Base-by-base conservation (phyloP, 441 rosid genomes). In the Jatropha multifida region DNA sequence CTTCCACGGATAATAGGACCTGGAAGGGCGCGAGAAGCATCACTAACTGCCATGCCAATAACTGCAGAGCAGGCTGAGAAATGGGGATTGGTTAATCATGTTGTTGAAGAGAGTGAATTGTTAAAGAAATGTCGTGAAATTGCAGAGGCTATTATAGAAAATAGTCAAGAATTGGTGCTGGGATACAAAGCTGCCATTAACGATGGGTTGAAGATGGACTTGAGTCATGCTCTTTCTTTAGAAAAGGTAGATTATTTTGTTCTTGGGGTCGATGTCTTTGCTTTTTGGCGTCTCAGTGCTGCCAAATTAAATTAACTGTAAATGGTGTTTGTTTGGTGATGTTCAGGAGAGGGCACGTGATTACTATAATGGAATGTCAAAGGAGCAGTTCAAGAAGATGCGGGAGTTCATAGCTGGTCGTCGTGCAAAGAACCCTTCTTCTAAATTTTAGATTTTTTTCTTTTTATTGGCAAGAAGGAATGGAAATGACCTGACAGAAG, bases 331-430 rank as follows among this genome's bases (percentile, higher is more conserved):
- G 1, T 42, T 69, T 10, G 15, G 32, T 68, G 38, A 20, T 59
- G 5, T 81, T 42, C 80, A 95, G 99, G 95, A 92, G 79, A 83
- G 95, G 79, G 99, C 90, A 75, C 91, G 90, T 51, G 86, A 83
- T 6, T 93, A 88, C 58, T 95, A 93, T 82, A 72, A 55, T 32
- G 94, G 97, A 65, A 93, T 95, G 97, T 87, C 90, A 0, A 90
- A 89, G 75, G 98, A 92, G 72, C 97, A 92, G 71, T 95, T 95
- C 75, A 87, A 87, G 97, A 93, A 92, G 87, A 92, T 95, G 99
- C 96, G 90, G 71, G 90, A 91, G 78, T 94, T 93, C 80, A 89
- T 94, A 65, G 90, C 91, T 37, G 88, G 84, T 58, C 87, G 92
- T 76, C 72, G 91, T 74, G 74, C 91, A 32, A 89, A 86, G 80